These are phyloP conservation scores for Vachellia collinsii DNA, from an alignment of 306 rosid species.

Conservation along the genomic window DNA sequence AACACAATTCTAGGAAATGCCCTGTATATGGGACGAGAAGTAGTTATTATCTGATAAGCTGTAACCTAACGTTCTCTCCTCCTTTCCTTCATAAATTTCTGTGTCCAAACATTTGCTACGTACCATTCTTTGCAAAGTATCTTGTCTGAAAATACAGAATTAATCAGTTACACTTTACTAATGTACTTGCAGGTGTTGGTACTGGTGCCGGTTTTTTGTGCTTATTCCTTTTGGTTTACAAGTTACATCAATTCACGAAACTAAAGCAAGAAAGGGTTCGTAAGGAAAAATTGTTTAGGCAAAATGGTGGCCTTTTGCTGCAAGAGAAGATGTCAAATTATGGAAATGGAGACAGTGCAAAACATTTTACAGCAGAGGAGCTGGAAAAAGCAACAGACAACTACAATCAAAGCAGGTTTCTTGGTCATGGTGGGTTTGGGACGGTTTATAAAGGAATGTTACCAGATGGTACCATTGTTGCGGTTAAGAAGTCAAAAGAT, in stretches of 20 bases:
- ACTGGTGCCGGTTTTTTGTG: conserved; percentile 43
- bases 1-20: no score
- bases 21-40: no score
- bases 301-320: not conserved
- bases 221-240: conserved; percentile 44
- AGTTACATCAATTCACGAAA: conserved; percentile 7
- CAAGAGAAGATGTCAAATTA: conserved; percentile 33
- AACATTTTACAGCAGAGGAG: conserved; percentile 53
- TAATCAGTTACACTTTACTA: not conserved
- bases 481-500: conserved; percentile 47
- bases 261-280: not conserved
- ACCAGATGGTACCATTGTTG: conserved; percentile 51
- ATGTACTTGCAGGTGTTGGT: conserved; percentile 43
- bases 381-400: conserved; percentile 32
- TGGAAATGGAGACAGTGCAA: conserved; percentile 45
- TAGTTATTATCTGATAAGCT: not conserved
- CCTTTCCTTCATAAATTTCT: not conserved
- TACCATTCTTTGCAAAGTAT: not conserved
- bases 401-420: not conserved
- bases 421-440: conserved; percentile 8
- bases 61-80: not conserved
- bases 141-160: not conserved
- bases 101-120: not conserved
- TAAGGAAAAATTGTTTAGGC: not conserved
- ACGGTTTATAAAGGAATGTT: conserved; percentile 33